phyloP scores from a whole-genome alignment of 2,329 filamentous ascomycete genomes.

The Diaporthe sp. region DNA sequence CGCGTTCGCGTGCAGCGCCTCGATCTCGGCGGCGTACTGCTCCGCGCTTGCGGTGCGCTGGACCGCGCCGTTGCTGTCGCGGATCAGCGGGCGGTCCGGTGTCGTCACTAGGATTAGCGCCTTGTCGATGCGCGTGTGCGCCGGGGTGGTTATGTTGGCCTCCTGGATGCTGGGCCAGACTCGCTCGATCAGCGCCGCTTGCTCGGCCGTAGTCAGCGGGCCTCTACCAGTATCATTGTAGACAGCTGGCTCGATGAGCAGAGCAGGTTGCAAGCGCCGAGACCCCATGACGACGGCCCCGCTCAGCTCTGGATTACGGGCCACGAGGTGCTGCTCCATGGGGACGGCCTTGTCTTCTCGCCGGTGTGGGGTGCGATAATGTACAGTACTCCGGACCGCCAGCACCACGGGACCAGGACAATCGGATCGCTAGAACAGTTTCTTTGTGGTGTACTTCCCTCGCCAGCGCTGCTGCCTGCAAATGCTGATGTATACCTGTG shows the following conservation, averaged over 20 bases:
- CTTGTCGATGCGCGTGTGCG: slow-evolving; percentile 49
- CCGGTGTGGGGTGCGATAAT: slow-evolving; percentile 50
- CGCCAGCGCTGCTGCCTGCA: slow-evolving; percentile 39
- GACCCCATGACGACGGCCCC: slow-evolving; percentile 17
- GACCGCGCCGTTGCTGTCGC: slow-evolving; percentile 56
- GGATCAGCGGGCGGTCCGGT: slow-evolving; percentile 56
- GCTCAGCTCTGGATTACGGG: slow-evolving; percentile 35
- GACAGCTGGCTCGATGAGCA: slow-evolving; percentile 55
- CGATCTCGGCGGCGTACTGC: slow-evolving; percentile 46
- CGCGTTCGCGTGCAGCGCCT: neutral
- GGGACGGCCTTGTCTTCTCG: slow-evolving; percentile 49
- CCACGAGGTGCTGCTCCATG: slow-evolving; percentile 45
- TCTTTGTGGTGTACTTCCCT: slow-evolving; percentile 45
- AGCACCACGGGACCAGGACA: too few species aligned
- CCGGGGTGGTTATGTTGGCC: neutral
- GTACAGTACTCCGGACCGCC: slow-evolving; percentile 38
- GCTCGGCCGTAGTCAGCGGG: slow-evolving; percentile 44
- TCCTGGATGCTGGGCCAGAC: slow-evolving; percentile 33
- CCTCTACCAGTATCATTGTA: neutral
- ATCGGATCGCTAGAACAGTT: too few species aligned
- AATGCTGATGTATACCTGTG: slow-evolving; percentile 3
- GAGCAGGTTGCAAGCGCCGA: slow-evolving; percentile 2
- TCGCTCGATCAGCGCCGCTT: slow-evolving; percentile 41
- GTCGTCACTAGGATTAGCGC: slow-evolving; percentile 55
- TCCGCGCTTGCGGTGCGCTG: slow-evolving; percentile 51